Evolutionary conservation across 352 stramenopile species (phyloP), one percentile per base, ranked within the genome.

Genomic region (Phytopythium helicoides): DNA sequence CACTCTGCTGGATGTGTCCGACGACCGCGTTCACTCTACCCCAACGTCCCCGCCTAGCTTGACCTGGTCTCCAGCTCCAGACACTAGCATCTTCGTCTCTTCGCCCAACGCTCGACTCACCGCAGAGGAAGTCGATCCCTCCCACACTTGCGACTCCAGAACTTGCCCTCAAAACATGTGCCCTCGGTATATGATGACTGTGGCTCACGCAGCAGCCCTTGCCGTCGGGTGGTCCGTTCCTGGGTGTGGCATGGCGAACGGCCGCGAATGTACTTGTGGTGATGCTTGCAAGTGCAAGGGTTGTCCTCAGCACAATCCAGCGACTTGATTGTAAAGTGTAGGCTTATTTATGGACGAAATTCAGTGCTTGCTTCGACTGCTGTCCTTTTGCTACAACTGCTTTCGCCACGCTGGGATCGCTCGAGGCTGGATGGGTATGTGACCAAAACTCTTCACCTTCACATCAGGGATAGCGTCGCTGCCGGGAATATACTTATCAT

Each of bases 221-320:
- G 84, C 84, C 26, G 64, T 92, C 28, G 84, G 84, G 3, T 94
- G 84, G 84, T 62, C 73, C 6, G 78, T 94, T 5, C 79, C 84
- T 38, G 84, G 84, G 0, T 94, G 84, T 42, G 84, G 74, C 3
- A 94, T 94, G 84, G 68, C 71, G 1, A 83, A 64, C 62, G 84
- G 84, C 6, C 76, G 78, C 39, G 81, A 94, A 47, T 94, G 84
- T 51, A 92, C 75, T 0, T 94, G 84, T 18, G 84, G 80, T 8
- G 81, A 92, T 55, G 68, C 63, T 31, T 94, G 84, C 53, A 87
- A 88, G 44, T 94, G 81, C 54, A 65, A 58, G 18, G 84, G 84
- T 14, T 94, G 84, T 60, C 81, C 83, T 19, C 56, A 83, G 53
- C 83, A 94, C 58, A 91, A 94, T 41, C 83, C 83, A 10, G 58